A percentile compares a stretch with the other conserved stretches of the same genome.
Conservation (phyloP, 2,329 filamentous ascomycete species). For the Cercospora brassicicola region DNA sequence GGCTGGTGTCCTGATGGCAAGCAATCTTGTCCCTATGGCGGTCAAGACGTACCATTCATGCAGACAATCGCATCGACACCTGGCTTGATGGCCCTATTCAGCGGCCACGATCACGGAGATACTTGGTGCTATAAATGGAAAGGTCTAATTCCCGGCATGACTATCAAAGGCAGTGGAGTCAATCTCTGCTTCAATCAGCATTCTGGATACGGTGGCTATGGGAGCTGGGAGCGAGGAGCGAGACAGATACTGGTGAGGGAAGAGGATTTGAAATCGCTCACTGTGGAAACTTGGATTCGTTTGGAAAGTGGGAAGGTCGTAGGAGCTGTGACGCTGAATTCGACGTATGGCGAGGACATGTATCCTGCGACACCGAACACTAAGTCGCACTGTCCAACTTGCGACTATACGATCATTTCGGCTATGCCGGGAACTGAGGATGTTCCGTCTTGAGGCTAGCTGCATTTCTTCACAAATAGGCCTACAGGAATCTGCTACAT, state of each 20-base stretch:
- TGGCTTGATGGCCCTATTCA: conserved; percentile 60
- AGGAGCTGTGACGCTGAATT: conserved; percentile 35
- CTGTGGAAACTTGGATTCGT: conserved; percentile 38
- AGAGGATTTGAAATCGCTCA: conserved; percentile 19
- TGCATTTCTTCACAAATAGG: too few species aligned
- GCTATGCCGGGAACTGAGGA: conserved; percentile 22
- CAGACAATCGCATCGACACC: conserved; percentile 56
- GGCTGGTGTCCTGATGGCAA: conserved; percentile 39
- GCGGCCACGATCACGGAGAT: conserved; percentile 63
- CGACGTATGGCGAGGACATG: conserved; percentile 34
- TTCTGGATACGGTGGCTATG: conserved; percentile 39
- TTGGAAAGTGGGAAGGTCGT: conserved; percentile 36
- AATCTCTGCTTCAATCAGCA: conserved; percentile 39
- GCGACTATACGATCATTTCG: conserved; percentile 22
- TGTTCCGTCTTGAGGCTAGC: not conserved
- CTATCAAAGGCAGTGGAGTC: conserved; percentile 34
- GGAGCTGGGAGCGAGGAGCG: conserved; percentile 36
- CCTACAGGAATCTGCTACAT: not conserved
- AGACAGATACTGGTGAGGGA: conserved; percentile 35
- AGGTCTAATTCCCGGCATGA: conserved; percentile 31
- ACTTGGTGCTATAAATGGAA: conserved; percentile 41
- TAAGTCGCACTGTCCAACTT: conserved; percentile 26
- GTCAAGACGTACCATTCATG: conserved; percentile 64
- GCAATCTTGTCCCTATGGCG: conserved; percentile 43
- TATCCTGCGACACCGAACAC: conserved; percentile 34